A percentile compares a stretch with the other conserved stretches of the same genome.
These are phyloP conservation scores for Nyssa sinensis DNA, from an alignment of 148 eudicot genomes.

Conservation along the genomic window DNA sequence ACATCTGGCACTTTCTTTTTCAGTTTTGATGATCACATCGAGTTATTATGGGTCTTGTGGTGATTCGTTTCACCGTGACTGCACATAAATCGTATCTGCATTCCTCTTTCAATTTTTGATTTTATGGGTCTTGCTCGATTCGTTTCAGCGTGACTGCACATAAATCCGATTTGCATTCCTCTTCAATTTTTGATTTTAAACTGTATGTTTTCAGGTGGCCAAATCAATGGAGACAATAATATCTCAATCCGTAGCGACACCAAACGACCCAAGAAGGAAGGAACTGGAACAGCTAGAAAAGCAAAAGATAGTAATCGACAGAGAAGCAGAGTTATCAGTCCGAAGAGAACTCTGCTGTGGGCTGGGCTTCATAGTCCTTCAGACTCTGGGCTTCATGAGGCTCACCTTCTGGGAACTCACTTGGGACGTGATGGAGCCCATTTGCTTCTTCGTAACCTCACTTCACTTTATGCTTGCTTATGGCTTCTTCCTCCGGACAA, in stretches of 20 bases:
- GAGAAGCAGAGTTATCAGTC: constrained; percentile 40
- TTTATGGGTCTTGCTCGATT: too few species aligned
- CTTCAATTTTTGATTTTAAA: neutral
- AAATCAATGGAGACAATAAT: constrained; percentile 52
- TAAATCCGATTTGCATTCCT: too few species aligned
- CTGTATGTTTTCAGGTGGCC: constrained; percentile 39
- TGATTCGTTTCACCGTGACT: too few species aligned
- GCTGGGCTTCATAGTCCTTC: constrained; percentile 49
- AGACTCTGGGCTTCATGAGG: constrained; percentile 76
- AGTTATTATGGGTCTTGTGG: too few species aligned
- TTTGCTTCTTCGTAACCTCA: constrained; percentile 71
- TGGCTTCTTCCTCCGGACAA: constrained; percentile 55
- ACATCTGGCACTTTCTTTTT: too few species aligned
- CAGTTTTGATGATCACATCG: too few species aligned
- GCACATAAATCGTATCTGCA: too few species aligned
- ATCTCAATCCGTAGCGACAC: constrained; percentile 33
- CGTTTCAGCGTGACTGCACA: too few species aligned
- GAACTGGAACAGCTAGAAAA: constrained; percentile 47
- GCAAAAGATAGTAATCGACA: constrained; percentile 50
- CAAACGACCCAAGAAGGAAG: constrained; percentile 56
- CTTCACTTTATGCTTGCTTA: constrained; percentile 56
- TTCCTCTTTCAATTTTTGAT: too few species aligned
- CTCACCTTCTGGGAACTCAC: constrained; percentile 72
- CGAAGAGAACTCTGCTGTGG: constrained; percentile 56
- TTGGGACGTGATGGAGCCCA: constrained; percentile 91